Conservation (phyloP, 305 asterid species). For the Striga hermonthica region DNA sequence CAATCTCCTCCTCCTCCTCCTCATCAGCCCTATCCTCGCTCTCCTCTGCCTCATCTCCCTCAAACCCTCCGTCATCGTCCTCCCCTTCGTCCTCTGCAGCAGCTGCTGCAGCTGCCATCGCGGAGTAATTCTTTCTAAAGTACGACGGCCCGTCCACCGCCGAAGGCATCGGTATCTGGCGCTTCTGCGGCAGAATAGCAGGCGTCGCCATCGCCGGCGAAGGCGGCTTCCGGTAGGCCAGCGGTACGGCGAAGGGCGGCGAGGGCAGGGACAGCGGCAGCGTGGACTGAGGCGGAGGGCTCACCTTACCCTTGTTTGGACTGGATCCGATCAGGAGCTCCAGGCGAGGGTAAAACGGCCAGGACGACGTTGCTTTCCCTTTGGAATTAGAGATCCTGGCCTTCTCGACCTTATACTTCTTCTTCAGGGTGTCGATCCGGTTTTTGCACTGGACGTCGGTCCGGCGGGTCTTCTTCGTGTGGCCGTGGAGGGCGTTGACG, state of each 20-base stretch:
- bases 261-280: conserved; percentile 38
- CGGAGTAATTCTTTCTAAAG: conserved; percentile 78
- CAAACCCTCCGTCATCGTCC: conserved; percentile 46
- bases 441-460: conserved; percentile 70
- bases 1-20: conserved; percentile 44
- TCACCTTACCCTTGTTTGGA: conserved; percentile 35
- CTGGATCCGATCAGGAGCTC: conserved; percentile 50
- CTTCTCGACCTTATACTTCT: conserved; percentile 64
- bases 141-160: conserved; percentile 49
- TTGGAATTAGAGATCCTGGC: conserved; percentile 43
- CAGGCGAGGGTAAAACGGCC: conserved; percentile 57
- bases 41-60: conserved; percentile 50
- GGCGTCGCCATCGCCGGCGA: conserved; percentile 43
- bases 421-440: conserved; percentile 64
- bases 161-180: conserved; percentile 40
- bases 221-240: conserved; percentile 38
- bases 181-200: conserved; percentile 53
- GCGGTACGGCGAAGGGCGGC: conserved; percentile 82
- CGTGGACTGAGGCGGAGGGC: conserved; percentile 37
- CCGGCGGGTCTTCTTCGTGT: conserved; percentile 67
- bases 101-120: conserved; percentile 84
- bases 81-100: conserved; percentile 46
- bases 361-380: conserved; percentile 40
- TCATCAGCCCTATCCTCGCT: conserved; percentile 44
- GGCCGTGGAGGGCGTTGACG: conserved; percentile 75